Percentiles rank a stretch among this genome's conserved stretches.
These are phyloP conservation scores for Ramularia collo-cygni DNA, from an alignment of 2,329 filamentous ascomycete species.

Conservation along the genomic window DNA sequence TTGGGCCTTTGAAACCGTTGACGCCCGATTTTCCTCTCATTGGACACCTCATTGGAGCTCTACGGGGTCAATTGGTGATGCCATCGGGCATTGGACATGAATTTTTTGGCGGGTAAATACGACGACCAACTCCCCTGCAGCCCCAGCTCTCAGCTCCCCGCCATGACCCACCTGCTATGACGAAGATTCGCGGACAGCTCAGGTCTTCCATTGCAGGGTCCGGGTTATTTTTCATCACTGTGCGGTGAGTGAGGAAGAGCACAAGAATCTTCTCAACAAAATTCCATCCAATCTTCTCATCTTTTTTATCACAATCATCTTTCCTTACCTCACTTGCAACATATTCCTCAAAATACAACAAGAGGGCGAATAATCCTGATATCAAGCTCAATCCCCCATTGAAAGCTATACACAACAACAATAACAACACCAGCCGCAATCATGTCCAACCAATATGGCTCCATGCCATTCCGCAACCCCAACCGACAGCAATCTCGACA, in stretches of 20 bases:
- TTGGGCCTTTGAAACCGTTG: too few species aligned
- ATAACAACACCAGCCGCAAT: neutral
- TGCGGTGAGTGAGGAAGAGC: constrained; percentile 2
- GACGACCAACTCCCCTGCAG: too few species aligned
- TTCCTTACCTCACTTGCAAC: neutral
- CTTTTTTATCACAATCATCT: neutral
- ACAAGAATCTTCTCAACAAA: constrained; percentile 1
- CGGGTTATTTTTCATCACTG: constrained; percentile 1
- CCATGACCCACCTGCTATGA: too few species aligned
- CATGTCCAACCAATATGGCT: constrained; percentile 8
- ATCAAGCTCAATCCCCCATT: constrained; percentile 5
- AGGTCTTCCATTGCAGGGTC: too few species aligned
- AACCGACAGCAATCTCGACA: constrained; percentile 38
- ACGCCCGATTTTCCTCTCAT: too few species aligned
- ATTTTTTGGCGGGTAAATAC: too few species aligned
- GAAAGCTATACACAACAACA: constrained; percentile 2
- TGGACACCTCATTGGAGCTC: too few species aligned
- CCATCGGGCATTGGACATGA: too few species aligned
- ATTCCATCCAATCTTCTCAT: neutral
- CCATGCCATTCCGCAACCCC: constrained; percentile 29
- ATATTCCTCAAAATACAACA: neutral
- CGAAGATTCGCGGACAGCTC: neutral
- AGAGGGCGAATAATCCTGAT: too few species aligned
- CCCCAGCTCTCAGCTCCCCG: too few species aligned
- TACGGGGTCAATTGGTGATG: too few species aligned